These are phyloP conservation scores for Talaromyces adpressus DNA, from an alignment of 495 filamentous ascomycete genomes.

Conservation along the genomic window DNA sequence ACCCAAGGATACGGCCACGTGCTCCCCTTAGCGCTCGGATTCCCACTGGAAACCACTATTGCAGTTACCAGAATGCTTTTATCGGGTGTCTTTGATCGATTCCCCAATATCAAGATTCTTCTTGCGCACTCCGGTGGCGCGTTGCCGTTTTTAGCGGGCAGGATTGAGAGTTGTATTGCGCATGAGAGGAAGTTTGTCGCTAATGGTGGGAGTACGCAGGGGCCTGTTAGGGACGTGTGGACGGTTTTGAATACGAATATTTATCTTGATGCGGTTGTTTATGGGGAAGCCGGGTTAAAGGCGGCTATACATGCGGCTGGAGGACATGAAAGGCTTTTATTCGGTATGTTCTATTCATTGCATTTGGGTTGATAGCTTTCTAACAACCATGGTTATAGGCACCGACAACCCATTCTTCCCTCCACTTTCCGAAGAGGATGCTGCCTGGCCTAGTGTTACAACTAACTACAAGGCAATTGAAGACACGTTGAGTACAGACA, in stretches of 20 bases:
- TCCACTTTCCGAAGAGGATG: slow-evolving; percentile 53
- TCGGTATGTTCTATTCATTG: slow-evolving; percentile 38
- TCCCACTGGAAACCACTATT: slow-evolving; percentile 91
- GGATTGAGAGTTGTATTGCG: slow-evolving; percentile 79
- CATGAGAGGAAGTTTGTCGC: slow-evolving; percentile 70
- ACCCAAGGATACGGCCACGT: slow-evolving; percentile 76
- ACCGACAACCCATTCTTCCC: slow-evolving; percentile 33
- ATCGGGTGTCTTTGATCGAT: slow-evolving; percentile 75
- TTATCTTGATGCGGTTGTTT: slow-evolving; percentile 84
- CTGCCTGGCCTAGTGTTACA: slow-evolving; percentile 76
- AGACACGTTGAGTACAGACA: slow-evolving; percentile 47
- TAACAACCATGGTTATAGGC: not conserved
- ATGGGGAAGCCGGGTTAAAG: slow-evolving; percentile 64
- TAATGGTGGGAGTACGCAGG: slow-evolving; percentile 40
- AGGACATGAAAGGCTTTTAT: slow-evolving; percentile 62
- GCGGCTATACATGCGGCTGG: slow-evolving; percentile 53
- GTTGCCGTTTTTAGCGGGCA: slow-evolving; percentile 79
- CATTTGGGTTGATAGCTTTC: no score
- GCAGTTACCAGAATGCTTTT: slow-evolving; percentile 83
- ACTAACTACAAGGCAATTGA: slow-evolving; percentile 69
- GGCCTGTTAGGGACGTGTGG: slow-evolving; percentile 54
- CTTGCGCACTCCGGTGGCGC: slow-evolving; percentile 87
- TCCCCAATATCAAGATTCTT: slow-evolving; percentile 62
- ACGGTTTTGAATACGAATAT: slow-evolving; percentile 81
- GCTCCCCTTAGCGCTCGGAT: slow-evolving; percentile 77